Evolutionary conservation across 441 rosid species (phyloP).

Genomic region (Syzygium malaccense): DNA sequence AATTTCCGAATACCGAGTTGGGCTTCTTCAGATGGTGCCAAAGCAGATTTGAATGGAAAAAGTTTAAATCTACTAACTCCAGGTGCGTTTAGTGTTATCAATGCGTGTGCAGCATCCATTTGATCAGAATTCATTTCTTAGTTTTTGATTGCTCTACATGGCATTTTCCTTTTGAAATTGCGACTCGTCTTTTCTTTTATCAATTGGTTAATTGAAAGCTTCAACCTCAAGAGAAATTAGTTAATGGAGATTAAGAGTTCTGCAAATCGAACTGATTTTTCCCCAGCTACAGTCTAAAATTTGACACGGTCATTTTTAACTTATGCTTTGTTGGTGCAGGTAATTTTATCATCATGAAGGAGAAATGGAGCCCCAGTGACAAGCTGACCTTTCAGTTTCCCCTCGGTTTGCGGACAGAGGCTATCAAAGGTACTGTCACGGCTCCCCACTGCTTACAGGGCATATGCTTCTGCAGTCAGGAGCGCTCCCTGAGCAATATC

Average conservation of each 20-base stretch:
- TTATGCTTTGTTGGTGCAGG: constrained; percentile 23
- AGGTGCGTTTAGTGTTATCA: constrained; percentile 30
- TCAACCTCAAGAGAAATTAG: not conserved
- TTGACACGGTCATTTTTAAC: not conserved
- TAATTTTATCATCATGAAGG: constrained; percentile 41
- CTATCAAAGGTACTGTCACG: constrained; percentile 57
- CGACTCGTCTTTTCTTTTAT: not conserved
- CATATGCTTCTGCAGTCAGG: not conserved
- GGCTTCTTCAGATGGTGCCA: constrained; percentile 46
- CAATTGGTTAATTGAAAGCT: not conserved
- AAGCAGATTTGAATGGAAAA: constrained; percentile 50
- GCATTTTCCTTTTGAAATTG: not conserved
- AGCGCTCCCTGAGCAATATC: not conserved
- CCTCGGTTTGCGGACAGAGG: constrained; percentile 56
- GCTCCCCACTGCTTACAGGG: not conserved
- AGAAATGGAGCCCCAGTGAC: constrained; percentile 59
- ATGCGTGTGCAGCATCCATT: not conserved
- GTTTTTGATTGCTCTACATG: not conserved
- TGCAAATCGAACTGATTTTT: not conserved
- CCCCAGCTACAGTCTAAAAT: not conserved
- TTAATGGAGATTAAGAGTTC: not conserved
- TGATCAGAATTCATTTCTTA: not conserved
- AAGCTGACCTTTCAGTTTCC: constrained; percentile 61
- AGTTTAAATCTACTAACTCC: constrained; percentile 44
- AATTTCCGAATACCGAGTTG: constrained; percentile 73